Percentiles rank a stretch among this genome's conserved stretches.
Conservation (phyloP, 139 green algal genomes). For the Desmodesmus armatus region DNA sequence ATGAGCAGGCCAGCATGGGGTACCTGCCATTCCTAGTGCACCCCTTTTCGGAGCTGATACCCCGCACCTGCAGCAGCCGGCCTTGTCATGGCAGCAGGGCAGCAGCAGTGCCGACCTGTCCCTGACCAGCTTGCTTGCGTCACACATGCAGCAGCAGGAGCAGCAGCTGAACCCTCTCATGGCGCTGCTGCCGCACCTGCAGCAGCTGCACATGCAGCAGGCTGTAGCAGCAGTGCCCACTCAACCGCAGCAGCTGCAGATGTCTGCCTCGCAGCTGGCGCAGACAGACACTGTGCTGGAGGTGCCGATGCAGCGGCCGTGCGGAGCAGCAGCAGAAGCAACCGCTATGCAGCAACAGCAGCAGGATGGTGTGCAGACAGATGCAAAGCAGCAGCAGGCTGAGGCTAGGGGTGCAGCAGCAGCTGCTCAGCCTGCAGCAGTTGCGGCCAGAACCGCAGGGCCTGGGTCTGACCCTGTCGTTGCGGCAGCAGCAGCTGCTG, state of each 20-base stretch:
- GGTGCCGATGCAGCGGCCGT: neutral
- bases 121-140: neutral
- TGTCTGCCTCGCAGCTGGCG: constrained; percentile 32
- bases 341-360: neutral
- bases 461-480: no score
- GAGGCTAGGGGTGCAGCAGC: neutral
- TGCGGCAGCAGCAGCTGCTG: neutral
- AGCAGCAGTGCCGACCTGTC: neutral
- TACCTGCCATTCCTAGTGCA: constrained; percentile 56
- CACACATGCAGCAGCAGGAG: constrained; percentile 16
- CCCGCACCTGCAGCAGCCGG: neutral
- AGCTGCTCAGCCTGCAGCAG: neutral
- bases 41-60: constrained; percentile 5
- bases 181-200: constrained; percentile 8
- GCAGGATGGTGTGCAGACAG: neutral
- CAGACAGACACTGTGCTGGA: neutral
- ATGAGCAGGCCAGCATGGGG: constrained; percentile 60
- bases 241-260: constrained; percentile 34
- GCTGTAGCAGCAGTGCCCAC: no score
- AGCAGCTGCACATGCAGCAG: constrained; percentile 13
- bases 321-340: neutral
- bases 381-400: neutral
- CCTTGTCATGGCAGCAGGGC: neutral
- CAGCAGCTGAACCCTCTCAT: neutral
- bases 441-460: no score